Evolutionary conservation across 441 rosid genomes (phyloP).

Genomic region (Brassica hybrid): DNA sequence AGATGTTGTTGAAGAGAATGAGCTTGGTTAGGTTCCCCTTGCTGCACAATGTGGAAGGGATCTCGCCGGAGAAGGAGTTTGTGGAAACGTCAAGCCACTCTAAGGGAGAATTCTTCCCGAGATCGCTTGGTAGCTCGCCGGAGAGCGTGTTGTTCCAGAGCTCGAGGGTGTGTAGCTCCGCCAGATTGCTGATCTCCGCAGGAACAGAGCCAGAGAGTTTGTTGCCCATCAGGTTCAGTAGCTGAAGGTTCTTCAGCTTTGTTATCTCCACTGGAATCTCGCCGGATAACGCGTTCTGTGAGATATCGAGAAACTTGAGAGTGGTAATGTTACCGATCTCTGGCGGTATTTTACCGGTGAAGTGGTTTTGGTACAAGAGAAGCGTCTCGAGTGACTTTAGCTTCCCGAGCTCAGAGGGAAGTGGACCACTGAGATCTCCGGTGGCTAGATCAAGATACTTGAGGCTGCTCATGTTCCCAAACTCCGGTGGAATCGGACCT

Average conservation of each 20-base stretch:
- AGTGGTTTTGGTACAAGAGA: conserved; percentile 70
- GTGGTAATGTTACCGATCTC: conserved; percentile 67
- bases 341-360: conserved; percentile 71
- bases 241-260: conserved; percentile 68
- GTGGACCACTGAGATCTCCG: conserved; percentile 70
- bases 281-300: conserved; percentile 69
- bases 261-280: conserved; percentile 67
- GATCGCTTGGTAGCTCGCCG: conserved; percentile 70
- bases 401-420: conserved; percentile 78
- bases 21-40: conserved; percentile 84
- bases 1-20: conserved; percentile 81
- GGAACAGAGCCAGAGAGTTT: conserved; percentile 73
- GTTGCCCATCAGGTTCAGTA: conserved; percentile 88
- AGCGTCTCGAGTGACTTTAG: conserved; percentile 63
- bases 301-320: conserved; percentile 75
- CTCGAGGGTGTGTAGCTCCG: conserved; percentile 63
- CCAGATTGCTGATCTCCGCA: conserved; percentile 51
- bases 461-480: conserved; percentile 76
- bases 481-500: conserved; percentile 74
- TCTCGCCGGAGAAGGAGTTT: conserved; percentile 72
- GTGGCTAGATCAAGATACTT: conserved; percentile 83
- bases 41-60: conserved; percentile 71
- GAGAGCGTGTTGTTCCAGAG: conserved; percentile 89
- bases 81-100: conserved; percentile 87
- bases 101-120: conserved; percentile 77